Evolutionary conservation across 345 rosid species (phyloP), one percentile per base, ranked within the genome.

Genomic region (Combretum micranthum): DNA sequence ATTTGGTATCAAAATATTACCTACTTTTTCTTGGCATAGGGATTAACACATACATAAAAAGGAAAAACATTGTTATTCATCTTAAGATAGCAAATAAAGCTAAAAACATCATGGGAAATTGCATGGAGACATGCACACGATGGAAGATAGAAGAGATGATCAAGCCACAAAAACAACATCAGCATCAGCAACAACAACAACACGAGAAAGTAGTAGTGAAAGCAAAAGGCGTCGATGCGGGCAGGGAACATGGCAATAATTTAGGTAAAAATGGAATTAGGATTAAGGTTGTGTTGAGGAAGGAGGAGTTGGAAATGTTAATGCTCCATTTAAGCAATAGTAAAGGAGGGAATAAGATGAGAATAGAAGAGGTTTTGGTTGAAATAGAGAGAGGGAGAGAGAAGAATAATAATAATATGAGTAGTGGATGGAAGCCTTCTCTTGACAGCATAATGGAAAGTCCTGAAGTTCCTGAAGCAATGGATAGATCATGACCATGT

Each of bases 221-320:
- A 22, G 65, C 55, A 7, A 19, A 26, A 39, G 56, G 69, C n/a
- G 59, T 57, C 55, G 67, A 49, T 22, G 70, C 25, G 67, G 72
- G 52, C 25, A 68, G 58, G 63, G 56, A 50, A 57, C 20, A 42
- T 63, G 72, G 20, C 21, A 64, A 57, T 20, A 57, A 60, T 49
- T 57, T 47, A 15, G 63, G 42, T 20, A 11, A 72, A 57, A 72
- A 73, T 50, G 73, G 82, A 25, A 45, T 75, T 53, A 85, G 86
- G 76, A 79, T 90, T 62, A 87, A 90, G 80, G 73, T 90, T 57
- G 77, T 90, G 59, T 83, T 90, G 63, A 78, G 82, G 39, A 85
- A 70, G 63, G 88, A 87, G 25, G 93, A 90, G 66, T 56, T 90
- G 11, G 83, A 82, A 57, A 72, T 73, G 87, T 57, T 90, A 63